Evolutionary conservation across 768 basidiomycete genomes (phyloP).

Genomic region (Boletellus emodensis): DNA sequence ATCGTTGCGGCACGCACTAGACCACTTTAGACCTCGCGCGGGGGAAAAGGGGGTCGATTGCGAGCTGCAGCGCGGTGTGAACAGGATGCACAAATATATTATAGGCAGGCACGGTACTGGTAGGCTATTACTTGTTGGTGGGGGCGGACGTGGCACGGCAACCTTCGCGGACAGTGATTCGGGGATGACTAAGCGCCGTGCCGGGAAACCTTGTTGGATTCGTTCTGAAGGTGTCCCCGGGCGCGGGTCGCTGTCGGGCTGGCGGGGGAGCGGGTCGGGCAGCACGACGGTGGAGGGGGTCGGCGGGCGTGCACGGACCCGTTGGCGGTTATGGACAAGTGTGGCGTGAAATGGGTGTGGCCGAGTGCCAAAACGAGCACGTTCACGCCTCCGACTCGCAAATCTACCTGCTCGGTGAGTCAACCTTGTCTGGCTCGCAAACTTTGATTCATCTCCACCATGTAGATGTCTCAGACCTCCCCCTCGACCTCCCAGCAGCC

Average conservation of each 20-base stretch:
- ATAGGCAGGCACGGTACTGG: too few relatives aligned
- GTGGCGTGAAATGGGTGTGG: conserved; percentile 30
- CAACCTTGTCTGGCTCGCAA: conserved; percentile 54
- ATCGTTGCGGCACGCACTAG: too few relatives aligned
- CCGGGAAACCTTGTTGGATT: conserved; percentile 24
- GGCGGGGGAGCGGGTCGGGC: not conserved
- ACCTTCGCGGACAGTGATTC: conserved; percentile 29
- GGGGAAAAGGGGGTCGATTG: too few relatives aligned
- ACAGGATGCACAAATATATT: too few relatives aligned
- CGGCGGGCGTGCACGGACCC: conserved; percentile 24
- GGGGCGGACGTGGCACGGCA: not conserved
- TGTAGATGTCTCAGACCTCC: conserved; percentile 31
- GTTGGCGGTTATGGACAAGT: conserved; percentile 26
- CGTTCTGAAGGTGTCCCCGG: too few relatives aligned
- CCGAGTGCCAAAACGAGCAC: conserved; percentile 31
- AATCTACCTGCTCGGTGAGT: conserved; percentile 63
- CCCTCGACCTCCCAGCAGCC: conserved; percentile 30
- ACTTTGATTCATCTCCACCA: conserved; percentile 39
- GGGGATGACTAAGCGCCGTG: conserved; percentile 26
- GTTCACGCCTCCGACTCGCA: conserved; percentile 52
- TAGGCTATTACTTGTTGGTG: too few relatives aligned
- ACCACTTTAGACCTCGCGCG: too few relatives aligned
- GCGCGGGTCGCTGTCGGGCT: too few relatives aligned
- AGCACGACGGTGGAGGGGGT: not conserved
- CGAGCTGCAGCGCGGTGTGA: too few relatives aligned